These are phyloP conservation scores for Pseudocohnilembus persalinus DNA, from an alignment of 169 alveolate species.

Conservation along the genomic window DNA sequence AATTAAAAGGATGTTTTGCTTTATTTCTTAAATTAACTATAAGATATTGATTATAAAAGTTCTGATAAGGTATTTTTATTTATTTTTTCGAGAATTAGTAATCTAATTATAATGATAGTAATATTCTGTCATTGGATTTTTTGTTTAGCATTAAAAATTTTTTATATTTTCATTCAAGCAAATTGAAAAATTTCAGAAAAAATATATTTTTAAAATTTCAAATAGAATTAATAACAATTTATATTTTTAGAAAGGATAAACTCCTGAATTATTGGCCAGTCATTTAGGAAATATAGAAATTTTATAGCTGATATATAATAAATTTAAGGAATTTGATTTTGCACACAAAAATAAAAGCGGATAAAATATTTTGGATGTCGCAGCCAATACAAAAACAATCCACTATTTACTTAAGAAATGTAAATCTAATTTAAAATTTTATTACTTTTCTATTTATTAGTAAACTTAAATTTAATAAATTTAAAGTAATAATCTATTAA, in stretches of 20 bases:
- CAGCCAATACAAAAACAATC: constrained; percentile 1
- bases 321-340: not conserved
- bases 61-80: not conserved
- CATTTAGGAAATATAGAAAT: constrained; percentile 6
- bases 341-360: constrained; percentile 12
- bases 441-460: no score
- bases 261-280: constrained; percentile 4
- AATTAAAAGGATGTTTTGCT: not conserved
- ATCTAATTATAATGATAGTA: not conserved
- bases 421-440: no score
- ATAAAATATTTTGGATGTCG: constrained; percentile 3
- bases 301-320: not conserved
- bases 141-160: not conserved
- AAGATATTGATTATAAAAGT: not conserved
- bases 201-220: not conserved
- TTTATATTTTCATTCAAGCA: not conserved
- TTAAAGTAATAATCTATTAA: no score
- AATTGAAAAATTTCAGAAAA: no score
- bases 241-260: constrained; percentile 17
- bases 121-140: not conserved
- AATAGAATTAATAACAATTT: not conserved
- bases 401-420: not conserved
- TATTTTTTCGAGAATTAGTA: not conserved
- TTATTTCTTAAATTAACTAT: not conserved
- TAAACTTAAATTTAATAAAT: no score